Conservation (phyloP, 129 eudicot species). For the Logfia minima region DNA sequence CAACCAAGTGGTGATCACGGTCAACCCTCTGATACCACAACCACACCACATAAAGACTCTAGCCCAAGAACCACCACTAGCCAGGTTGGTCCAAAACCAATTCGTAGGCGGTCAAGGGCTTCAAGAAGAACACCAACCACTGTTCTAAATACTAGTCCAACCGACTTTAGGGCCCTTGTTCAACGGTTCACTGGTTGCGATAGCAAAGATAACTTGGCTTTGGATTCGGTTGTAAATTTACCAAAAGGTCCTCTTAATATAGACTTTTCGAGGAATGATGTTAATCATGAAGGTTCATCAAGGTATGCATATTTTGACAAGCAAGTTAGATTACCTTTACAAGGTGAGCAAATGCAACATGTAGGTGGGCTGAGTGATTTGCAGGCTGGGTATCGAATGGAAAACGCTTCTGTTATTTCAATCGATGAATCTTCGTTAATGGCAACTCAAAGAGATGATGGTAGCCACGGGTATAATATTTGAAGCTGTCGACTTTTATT, state of each 20-base stretch:
- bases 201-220: conserved; percentile 13
- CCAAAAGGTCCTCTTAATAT: conserved; percentile 60
- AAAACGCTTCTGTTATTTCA: conserved; percentile 17
- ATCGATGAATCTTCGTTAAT: conserved; percentile 21
- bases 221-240: conserved; percentile 20
- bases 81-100: conserved; percentile 29
- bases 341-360: conserved; percentile 15
- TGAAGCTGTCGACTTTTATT: conserved; percentile 18
- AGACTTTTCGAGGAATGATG: conserved; percentile 37
- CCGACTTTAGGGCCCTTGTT: conserved; percentile 56
- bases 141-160: conserved; percentile 45
- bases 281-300: conserved; percentile 25
- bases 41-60: conserved; percentile 11
- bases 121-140: conserved; percentile 51
- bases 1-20: conserved; percentile 1
- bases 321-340: conserved; percentile 18
- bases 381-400: conserved; percentile 25
- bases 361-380: conserved; percentile 23
- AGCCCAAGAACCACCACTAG: conserved; percentile 21
- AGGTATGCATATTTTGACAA: conserved; percentile 17
- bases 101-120: conserved; percentile 42
- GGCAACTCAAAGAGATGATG: conserved; percentile 14
- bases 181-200: conserved; percentile 58
- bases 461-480: conserved; percentile 22
- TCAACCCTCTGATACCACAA: conserved; percentile 1